Evolutionary conservation across 1,284 basidiomycete species (phyloP), one percentile per base, ranked within the genome.

Genomic region (Mycosarcoma maydis): DNA sequence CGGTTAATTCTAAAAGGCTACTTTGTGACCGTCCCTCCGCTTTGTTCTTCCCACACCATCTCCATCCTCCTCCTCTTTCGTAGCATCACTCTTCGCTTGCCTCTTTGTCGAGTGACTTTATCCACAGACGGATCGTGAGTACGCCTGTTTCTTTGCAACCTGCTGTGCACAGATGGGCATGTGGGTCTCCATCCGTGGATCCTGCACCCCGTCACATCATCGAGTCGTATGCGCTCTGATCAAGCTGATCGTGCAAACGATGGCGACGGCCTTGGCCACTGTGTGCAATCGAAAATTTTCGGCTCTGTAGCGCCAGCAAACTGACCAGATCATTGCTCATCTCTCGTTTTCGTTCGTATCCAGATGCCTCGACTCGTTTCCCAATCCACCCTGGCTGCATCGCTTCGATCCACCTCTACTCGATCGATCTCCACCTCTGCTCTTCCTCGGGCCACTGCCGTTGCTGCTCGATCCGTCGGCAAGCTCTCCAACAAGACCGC

Each of bases 331-430:
- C n/a, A 24, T 32, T 45, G 16, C 17, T 8, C 13, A n/a, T n/a
- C n/a, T n/a, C n/a, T n/a, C n/a, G n/a, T n/a, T n/a, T n/a, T n/a
- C n/a, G n/a, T n/a, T n/a, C n/a, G n/a, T n/a, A n/a, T n/a, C 20
- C 41, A 73, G 71, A 74, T 74, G 72, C 72, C 68, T 68, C 68
- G 72, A 22, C 72, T 74, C 49, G 58, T 71, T 30, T 67, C 72
- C 13, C 47, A 65, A 50, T 61, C 72, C 39, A 71, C 61, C 33
- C 41, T 68, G 55, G 67, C 72, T 59, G 54, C 68, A 47, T 59
- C 72, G 54, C 56, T 71, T 61, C 59, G 68, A 62, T 51, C 68
- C 36, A 55, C 60, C 52, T 66, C 72, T 37, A 43, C 62, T 54
- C 62, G 68, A 50, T 68, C 72, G 48, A 66, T 68, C 68, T 65